These are phyloP conservation scores for Exophiala sp. DNA, from an alignment of 2,329 filamentous ascomycete genomes.

Conservation along the genomic window DNA sequence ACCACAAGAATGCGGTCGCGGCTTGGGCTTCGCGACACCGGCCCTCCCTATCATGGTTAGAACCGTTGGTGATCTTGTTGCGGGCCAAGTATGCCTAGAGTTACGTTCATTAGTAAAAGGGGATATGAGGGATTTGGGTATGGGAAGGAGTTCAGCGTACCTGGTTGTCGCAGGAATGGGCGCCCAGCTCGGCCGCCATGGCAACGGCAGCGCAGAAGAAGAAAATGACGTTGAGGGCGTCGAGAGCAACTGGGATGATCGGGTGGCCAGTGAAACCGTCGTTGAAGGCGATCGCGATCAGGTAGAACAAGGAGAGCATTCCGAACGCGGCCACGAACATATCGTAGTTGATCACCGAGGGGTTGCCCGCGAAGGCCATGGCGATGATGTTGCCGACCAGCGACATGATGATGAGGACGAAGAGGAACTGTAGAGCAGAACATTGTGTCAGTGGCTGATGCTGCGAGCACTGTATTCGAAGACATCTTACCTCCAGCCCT, in stretches of 20 bases:
- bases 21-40: conserved; percentile 50
- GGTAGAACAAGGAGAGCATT: conserved; percentile 45
- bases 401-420: conserved; percentile 55
- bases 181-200: conserved; percentile 42
- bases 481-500: conserved; percentile 37
- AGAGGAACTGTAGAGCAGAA: conserved; percentile 48
- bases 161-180: conserved; percentile 42
- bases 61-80: conserved; percentile 45
- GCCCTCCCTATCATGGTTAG: conserved; percentile 32
- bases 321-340: conserved; percentile 47
- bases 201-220: conserved; percentile 45
- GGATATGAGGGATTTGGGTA: conserved; percentile 4
- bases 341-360: conserved; percentile 52
- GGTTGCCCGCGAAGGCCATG: conserved; percentile 47
- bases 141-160: conserved; percentile 34
- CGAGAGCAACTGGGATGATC: conserved; percentile 40
- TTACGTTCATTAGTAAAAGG: not conserved
- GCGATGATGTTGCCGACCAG: conserved; percentile 59
- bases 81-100: conserved; percentile 36
- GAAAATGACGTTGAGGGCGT: conserved; percentile 45
- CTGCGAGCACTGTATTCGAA: too few species aligned
- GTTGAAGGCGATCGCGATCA: conserved; percentile 41
- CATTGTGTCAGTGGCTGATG: conserved; percentile 12
- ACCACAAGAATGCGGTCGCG: conserved; percentile 48
- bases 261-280: conserved; percentile 39